Percentiles rank a stretch among this genome's conserved stretches.
Evolutionary conservation across 139 green algal genomes (phyloP).

Genomic region (Chlamydomonas sp.): DNA sequence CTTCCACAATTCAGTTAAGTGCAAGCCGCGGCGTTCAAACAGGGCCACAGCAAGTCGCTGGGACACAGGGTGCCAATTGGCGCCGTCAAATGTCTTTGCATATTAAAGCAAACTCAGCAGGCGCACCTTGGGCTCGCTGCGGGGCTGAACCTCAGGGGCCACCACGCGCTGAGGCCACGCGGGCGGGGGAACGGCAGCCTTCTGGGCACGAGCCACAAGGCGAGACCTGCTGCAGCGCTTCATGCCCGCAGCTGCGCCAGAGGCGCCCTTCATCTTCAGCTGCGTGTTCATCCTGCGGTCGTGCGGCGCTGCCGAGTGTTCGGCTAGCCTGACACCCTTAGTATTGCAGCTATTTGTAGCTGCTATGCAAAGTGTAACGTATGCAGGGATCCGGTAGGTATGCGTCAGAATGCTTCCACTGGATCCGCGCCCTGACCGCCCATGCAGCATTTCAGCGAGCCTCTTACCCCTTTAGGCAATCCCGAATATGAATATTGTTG

Average conservation of each 20-base stretch:
- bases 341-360: no score
- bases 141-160: conserved; percentile 57
- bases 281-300: conserved; percentile 1
- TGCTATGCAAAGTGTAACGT: no score
- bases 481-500: no score
- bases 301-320: no score
- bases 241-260: neutral
- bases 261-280: conserved; percentile 2
- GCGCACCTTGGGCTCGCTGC: conserved; percentile 56
- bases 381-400: no score
- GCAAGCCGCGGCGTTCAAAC: neutral
- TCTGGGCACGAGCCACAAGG: neutral
- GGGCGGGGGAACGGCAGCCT: conserved; percentile 45
- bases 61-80: neutral
- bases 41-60: neutral
- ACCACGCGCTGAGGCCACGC: conserved; percentile 56
- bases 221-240: neutral
- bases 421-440: no score
- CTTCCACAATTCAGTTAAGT: neutral
- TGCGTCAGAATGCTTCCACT: no score
- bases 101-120: no score
- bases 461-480: no score
- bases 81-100: neutral
- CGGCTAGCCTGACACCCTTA: no score
- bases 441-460: no score